A percentile compares a stretch with the other conserved stretches of the same genome.
Conservation (phyloP, 2,329 filamentous ascomycete genomes). For the Madurella fahalii region DNA sequence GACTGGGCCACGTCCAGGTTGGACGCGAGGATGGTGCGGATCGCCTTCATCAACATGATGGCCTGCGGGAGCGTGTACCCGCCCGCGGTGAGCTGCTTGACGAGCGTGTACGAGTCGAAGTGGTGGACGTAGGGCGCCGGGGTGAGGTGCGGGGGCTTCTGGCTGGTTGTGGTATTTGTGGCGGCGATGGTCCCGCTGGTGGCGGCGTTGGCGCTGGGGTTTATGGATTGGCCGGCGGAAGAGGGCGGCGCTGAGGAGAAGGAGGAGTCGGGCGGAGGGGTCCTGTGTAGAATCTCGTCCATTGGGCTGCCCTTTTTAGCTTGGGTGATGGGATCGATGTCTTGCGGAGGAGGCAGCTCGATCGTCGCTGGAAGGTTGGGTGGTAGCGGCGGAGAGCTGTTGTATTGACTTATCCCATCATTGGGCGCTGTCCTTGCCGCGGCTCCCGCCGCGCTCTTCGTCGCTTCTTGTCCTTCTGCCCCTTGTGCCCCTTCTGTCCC, state of each 20-base stretch:
- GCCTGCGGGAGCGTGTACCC: slow-evolving; percentile 73
- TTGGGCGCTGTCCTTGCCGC: not conserved
- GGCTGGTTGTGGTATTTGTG: not conserved
- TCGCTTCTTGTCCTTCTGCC: too few species aligned
- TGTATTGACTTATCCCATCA: not conserved
- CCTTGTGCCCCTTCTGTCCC: not conserved
- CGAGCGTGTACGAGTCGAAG: slow-evolving; percentile 90
- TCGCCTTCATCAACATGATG: slow-evolving; percentile 86
- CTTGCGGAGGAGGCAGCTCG: slow-evolving; percentile 22
- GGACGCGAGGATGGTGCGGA: slow-evolving; percentile 69
- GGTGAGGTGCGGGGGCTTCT: slow-evolving; percentile 57
- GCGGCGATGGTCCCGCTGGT: not conserved
- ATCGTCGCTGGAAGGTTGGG: slow-evolving; percentile 24
- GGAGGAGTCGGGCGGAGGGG: slow-evolving; percentile 26
- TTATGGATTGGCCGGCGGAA: not conserved
- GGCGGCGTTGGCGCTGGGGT: slow-evolving; percentile 17
- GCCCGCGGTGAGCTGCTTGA: slow-evolving; percentile 68
- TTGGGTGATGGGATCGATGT: slow-evolving; percentile 18
- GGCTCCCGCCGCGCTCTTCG: too few species aligned
- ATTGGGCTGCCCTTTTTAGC: slow-evolving; percentile 44
- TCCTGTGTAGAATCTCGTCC: slow-evolving; percentile 46
- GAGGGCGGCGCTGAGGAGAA: not conserved
- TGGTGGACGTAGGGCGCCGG: slow-evolving; percentile 86
- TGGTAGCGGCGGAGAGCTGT: slow-evolving; percentile 16
- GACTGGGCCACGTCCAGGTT: slow-evolving; percentile 79